Base-by-base conservation (phyloP, 2,329 filamentous ascomycete genomes). In the Whalleya microplaca region DNA sequence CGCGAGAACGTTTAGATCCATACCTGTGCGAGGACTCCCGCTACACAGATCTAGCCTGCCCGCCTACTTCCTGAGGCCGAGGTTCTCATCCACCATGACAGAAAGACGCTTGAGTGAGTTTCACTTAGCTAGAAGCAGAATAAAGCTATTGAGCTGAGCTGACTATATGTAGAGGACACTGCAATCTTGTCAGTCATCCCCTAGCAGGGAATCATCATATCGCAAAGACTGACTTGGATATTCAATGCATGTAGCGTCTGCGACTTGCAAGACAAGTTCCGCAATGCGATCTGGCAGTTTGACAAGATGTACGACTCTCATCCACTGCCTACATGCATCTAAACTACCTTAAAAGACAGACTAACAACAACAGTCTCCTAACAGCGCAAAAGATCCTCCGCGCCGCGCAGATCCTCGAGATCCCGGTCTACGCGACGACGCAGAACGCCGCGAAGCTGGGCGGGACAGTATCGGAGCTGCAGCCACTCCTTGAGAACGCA, bases 251-350 rank as follows among this genome's bases (percentile, higher is more conserved):
- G 21, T 53, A 97, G 93, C 69, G 85, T 98, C 71, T 98, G 94
- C 78, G 94, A 98, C 71, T 81, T 98, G 62, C 94, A 98, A 77
- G 94, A 97, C 66, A 96, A 92, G 74, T 98, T 98, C 76, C 85
- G 91, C 59, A 79, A 80, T 8, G 88, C 87, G 53, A 96, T 98
- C 67, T 84, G 88, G 76, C 88, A 96, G 71, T 97, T 93, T 71
- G 84, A 91, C 62, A 92, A 90, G 72, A 83, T 97, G 87, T 91
- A 79, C 56, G 78, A 71, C 8, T 7, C 45, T 44, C 27, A 7
- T 45, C 50, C 32, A 42, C 18, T 46, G 37, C 41, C 32, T 37
- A 48, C 42, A 43, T 54, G 71, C 63, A 50, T 21, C 27, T 41
- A n/a, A n/a, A 48, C 45, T 43, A 37, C 51, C 59, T 51, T n/a